Evolutionary conservation across 495 filamentous ascomycete species (phyloP), one percentile per base, ranked within the genome.

Genomic region (Trichoderma erinaceum): DNA sequence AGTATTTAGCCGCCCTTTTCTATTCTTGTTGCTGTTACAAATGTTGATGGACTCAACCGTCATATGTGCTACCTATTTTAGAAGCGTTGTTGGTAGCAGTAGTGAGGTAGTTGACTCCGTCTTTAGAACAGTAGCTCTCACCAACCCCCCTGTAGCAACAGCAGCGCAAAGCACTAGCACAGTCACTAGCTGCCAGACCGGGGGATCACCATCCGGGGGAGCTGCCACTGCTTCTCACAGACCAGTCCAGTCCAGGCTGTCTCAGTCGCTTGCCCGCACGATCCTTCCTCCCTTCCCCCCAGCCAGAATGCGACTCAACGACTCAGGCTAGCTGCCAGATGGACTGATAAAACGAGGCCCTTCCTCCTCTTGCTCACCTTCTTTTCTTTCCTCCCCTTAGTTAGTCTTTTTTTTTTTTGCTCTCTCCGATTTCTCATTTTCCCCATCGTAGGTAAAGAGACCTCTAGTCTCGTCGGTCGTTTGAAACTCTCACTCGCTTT

Each of bases 321-420:
- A 29, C 29, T 29, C 29, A 4, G 29, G 4, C 35, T 38, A 38
- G 35, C 43, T 15, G 12, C 3, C 18, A 1, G 43, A n/a, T 56
- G 50, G 50, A 21, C 56, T 61, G 25, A 61, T 61, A 61, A 61
- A 61, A 61, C 16, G 25, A 35, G 56, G 2, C 56, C 56, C 16
- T 61, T 11, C 25, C 25, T 61, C 3, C 56, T 13, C 25, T 21
- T 3, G 25, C 27, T 32, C 56, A 29, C 56, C 56, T 61, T 21
- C n/a, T 61, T 32, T 32, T 21, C 15, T 61, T 21, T 27, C 27
- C 25, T 18, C 25, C 27, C 25, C 11, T 29, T n/a, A 2, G 8
- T 23, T 25, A 21, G n/a, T n/a, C n/a, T n/a, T n/a, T n/a, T n/a
- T n/a, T n/a, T n/a, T 10, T 21, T 21, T 23, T 23, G n/a, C 48